Conservation (phyloP, 257 asterid genomes). For the Solanum ossicruentum region DNA sequence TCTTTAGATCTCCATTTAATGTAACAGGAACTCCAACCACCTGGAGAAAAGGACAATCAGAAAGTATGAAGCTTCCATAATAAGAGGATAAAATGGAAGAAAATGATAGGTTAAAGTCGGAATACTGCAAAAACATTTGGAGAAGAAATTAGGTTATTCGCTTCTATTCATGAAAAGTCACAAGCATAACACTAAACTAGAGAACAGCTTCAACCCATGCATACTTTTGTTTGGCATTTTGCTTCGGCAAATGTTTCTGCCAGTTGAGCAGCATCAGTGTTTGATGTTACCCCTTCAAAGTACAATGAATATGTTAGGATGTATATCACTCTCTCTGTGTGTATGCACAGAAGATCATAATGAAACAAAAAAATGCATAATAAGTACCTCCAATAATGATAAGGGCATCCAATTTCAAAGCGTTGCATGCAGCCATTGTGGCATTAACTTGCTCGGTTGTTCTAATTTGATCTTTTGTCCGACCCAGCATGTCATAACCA, state of each 20-base stretch:
- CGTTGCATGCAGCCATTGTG: constrained; percentile 63
- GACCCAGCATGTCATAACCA: constrained; percentile 92
- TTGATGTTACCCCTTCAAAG: constrained; percentile 84
- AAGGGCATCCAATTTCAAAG: constrained; percentile 75
- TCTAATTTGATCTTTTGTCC: constrained; percentile 94
- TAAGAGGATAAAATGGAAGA: not conserved
- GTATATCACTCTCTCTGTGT: not conserved
- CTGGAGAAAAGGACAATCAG: constrained; percentile 5
- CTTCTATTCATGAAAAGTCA: not conserved
- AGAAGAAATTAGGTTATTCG: not conserved
- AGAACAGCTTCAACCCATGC: not conserved
- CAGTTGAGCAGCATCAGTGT: constrained; percentile 98
- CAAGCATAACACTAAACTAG: not conserved
- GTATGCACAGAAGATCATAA: not conserved
- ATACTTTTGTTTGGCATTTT: constrained; percentile 77
- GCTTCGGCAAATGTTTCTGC: constrained; percentile 95
- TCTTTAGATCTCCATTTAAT: constrained; percentile 43
- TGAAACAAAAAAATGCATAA: constrained; percentile 1
- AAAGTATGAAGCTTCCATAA: not conserved
- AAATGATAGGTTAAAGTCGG: not conserved
- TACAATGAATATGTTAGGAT: constrained; percentile 5
- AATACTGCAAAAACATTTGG: not conserved
- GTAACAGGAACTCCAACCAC: constrained; percentile 45
- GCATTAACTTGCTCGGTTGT: constrained; percentile 91
- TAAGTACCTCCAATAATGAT: constrained; percentile 80